phyloP scores from a whole-genome alignment of 305 asterid genomes.

The Galium porrigens region DNA sequence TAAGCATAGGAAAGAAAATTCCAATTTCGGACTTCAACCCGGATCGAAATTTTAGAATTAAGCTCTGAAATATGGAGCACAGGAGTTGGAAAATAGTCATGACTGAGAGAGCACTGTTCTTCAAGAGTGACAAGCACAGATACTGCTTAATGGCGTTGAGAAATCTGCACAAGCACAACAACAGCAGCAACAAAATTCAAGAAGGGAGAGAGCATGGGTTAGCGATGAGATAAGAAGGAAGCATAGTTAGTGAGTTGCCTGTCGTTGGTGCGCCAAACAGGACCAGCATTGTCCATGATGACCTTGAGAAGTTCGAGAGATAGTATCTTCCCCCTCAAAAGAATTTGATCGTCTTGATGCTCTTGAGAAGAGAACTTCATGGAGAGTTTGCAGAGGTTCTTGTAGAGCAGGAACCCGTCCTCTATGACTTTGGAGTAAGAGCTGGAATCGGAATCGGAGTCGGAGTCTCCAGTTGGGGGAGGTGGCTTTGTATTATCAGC shows the following conservation, averaged over 20 bases:
- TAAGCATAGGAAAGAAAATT: slow-evolving; percentile 83
- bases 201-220: no score
- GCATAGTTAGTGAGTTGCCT: slow-evolving; percentile 37
- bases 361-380: slow-evolving; percentile 90
- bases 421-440: slow-evolving; percentile 66
- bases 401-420: slow-evolving; percentile 77
- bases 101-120: slow-evolving; percentile 92
- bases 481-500: background rate
- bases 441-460: slow-evolving; percentile 24
- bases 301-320: slow-evolving; percentile 93
- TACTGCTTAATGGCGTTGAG: slow-evolving; percentile 80
- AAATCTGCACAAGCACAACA: slow-evolving; percentile 40
- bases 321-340: slow-evolving; percentile 75
- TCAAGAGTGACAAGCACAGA: slow-evolving; percentile 83
- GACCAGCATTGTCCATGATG: slow-evolving; percentile 77
- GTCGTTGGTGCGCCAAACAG: slow-evolving; percentile 75
- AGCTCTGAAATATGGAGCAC: slow-evolving; percentile 70
- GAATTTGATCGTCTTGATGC: slow-evolving; percentile 78
- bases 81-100: slow-evolving; percentile 91
- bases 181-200: no score
- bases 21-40: slow-evolving; percentile 94
- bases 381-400: slow-evolving; percentile 88
- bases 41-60: slow-evolving; percentile 63
- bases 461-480: background rate
- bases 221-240: background rate